A percentile compares a stretch with the other conserved stretches of the same genome.
phyloP scores from a whole-genome alignment of 805 yeast species.

The Maudiozyma turicensis region DNA sequence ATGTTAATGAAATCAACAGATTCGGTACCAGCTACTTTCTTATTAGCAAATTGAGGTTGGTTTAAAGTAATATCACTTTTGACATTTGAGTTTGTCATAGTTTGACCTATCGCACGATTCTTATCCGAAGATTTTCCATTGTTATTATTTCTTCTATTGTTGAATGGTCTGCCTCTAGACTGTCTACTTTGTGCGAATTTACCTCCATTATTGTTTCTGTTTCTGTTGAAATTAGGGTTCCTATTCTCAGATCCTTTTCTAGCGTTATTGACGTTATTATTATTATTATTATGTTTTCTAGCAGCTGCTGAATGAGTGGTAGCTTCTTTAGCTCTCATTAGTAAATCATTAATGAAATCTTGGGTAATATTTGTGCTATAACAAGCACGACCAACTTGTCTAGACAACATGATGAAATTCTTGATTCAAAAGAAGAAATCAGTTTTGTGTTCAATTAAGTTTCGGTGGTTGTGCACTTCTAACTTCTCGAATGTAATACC shows the following conservation, averaged over 20 bases:
- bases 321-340: conserved; percentile 26
- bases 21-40: neutral
- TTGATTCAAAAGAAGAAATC: neutral
- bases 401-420: neutral
- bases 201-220: conserved; percentile 1
- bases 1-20: conserved; percentile 1
- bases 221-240: conserved; percentile 1
- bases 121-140: neutral
- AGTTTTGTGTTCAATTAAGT: too few species aligned
- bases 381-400: conserved; percentile 1
- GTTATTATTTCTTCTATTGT: neutral
- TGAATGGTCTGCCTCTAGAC: neutral
- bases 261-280: neutral
- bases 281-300: neutral
- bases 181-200: neutral
- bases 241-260: conserved; percentile 1
- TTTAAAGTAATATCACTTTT: neutral
- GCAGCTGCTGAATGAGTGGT: conserved; percentile 9
- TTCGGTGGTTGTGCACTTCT: too few species aligned
- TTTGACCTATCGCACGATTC: neutral
- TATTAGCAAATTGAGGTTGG: conserved; percentile 2
- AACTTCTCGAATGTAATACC: too few species aligned
- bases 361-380: conserved; percentile 15
- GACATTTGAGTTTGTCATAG: neutral
- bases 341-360: conserved; percentile 24